Percentiles rank a stretch among this genome's conserved stretches.
These are phyloP conservation scores for Cucurbita ficifolia DNA, from an alignment of 306 rosid species.

Conservation along the genomic window DNA sequence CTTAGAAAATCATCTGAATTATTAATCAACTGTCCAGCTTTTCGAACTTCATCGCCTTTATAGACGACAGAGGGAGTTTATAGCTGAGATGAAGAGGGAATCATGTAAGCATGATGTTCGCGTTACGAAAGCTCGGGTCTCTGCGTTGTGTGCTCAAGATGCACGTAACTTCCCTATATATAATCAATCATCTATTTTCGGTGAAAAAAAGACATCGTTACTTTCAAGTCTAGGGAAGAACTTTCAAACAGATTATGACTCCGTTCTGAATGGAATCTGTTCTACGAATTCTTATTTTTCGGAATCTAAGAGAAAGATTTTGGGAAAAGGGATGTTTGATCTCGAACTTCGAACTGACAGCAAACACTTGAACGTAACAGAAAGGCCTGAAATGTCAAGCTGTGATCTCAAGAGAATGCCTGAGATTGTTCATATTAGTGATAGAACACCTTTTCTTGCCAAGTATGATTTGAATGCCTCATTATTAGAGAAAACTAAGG, in stretches of 20 bases:
- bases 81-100: constrained; percentile 43
- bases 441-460: constrained; percentile 12
- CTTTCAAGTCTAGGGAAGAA: constrained; percentile 26
- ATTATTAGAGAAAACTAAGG: constrained; percentile 9
- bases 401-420: constrained; percentile 24
- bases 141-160: constrained; percentile 18
- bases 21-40: constrained; percentile 33
- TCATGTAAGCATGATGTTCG: constrained; percentile 14
- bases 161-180: constrained; percentile 10
- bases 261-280: constrained; percentile 14
- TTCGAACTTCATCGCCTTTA: constrained; percentile 76
- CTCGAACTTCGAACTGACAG: constrained; percentile 63
- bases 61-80: constrained; percentile 54
- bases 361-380: constrained; percentile 40
- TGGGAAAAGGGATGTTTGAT: constrained; percentile 52
- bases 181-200: constrained; percentile 21
- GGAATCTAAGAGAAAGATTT: constrained; percentile 31
- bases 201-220: constrained; percentile 14
- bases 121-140: constrained; percentile 24
- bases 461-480: constrained; percentile 9
- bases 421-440: constrained; percentile 13
- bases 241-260: constrained; percentile 13
- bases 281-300: neutral
- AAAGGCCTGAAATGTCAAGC: constrained; percentile 20
- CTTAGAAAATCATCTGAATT: neutral